Conservation (phyloP, 2,329 filamentous ascomycete genomes). For the Cytospora mali region DNA sequence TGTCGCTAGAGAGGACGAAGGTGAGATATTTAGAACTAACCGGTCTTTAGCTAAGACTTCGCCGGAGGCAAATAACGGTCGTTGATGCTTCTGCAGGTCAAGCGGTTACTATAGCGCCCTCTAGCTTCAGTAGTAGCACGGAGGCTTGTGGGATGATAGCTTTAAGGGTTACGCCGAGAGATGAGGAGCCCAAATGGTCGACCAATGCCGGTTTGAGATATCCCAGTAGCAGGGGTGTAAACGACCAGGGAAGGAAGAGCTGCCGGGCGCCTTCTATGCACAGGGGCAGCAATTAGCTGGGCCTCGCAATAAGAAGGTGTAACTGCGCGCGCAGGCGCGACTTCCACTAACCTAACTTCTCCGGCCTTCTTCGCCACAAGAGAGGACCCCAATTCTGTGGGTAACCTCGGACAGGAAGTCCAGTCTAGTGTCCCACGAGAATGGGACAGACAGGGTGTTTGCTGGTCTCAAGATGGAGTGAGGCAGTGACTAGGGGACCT, state of each 20-base stretch:
- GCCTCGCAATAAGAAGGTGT: constrained; percentile 12
- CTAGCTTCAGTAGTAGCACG: constrained; percentile 22
- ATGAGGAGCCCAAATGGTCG: constrained; percentile 10
- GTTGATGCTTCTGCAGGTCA: constrained; percentile 20
- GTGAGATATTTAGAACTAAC: constrained; percentile 23
- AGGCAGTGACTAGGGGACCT: neutral
- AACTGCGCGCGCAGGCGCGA: constrained; percentile 9
- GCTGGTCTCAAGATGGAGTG: constrained; percentile 7
- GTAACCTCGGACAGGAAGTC: neutral
- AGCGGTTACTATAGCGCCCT: constrained; percentile 17
- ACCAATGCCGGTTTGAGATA: constrained; percentile 14
- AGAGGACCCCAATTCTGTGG: neutral
- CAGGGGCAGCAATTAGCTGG: constrained; percentile 20
- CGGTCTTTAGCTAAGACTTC: constrained; percentile 15
- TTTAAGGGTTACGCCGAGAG: constrained; percentile 13
- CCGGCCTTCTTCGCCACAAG: constrained; percentile 1
- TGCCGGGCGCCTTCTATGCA: constrained; percentile 13
- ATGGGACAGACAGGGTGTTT: constrained; percentile 4
- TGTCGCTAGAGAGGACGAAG: constrained; percentile 14
- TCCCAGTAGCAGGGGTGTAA: constrained; percentile 17
- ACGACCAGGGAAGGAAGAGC: constrained; percentile 14
- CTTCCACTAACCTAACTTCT: constrained; percentile 10
- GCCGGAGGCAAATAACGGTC: constrained; percentile 25
- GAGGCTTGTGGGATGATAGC: constrained; percentile 17
- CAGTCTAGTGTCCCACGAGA: constrained; percentile 8